phyloP scores from a whole-genome alignment of 331 rosid genomes.

The Dryas integrifolia region DNA sequence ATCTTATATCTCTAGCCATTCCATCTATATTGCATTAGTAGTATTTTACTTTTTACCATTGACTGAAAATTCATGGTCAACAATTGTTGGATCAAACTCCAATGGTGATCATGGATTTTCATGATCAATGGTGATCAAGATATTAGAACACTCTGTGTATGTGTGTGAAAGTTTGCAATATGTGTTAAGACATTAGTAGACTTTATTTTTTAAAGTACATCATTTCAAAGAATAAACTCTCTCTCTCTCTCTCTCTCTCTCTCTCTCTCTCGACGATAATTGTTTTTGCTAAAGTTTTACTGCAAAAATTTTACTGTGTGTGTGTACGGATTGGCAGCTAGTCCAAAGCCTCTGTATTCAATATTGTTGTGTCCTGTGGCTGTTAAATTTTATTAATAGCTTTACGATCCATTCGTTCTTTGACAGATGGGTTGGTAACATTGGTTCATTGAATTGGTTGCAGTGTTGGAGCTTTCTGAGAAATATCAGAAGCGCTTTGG shows the following conservation, averaged over 20 bases:
- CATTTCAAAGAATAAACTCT: neutral
- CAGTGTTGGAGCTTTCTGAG: slow-evolving; percentile 95
- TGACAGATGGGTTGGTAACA: slow-evolving; percentile 4
- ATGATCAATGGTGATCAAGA: too few species aligned
- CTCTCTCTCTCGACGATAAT: neutral
- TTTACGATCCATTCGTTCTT: slow-evolving; percentile 12
- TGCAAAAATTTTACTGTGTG: neutral
- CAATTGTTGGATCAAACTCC: too few species aligned
- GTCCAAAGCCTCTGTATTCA: neutral
- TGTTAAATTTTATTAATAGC: neutral
- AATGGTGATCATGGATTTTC: too few species aligned
- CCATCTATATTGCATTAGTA: neutral
- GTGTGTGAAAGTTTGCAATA: neutral
- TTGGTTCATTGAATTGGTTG: slow-evolving; percentile 18
- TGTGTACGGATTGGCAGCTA: neutral
- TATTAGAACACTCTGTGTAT: too few species aligned
- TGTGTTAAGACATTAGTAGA: neutral
- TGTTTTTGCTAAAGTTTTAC: neutral
- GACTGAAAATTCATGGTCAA: neutral
- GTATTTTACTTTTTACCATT: neutral
- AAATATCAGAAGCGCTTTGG: slow-evolving; percentile 95
- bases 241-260: neutral
- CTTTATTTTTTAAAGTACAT: neutral
- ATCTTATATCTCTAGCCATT: neutral
- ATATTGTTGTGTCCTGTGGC: neutral